Conservation (phyloP, 2,329 filamentous ascomycete species). For the Colletotrichum sp. region DNA sequence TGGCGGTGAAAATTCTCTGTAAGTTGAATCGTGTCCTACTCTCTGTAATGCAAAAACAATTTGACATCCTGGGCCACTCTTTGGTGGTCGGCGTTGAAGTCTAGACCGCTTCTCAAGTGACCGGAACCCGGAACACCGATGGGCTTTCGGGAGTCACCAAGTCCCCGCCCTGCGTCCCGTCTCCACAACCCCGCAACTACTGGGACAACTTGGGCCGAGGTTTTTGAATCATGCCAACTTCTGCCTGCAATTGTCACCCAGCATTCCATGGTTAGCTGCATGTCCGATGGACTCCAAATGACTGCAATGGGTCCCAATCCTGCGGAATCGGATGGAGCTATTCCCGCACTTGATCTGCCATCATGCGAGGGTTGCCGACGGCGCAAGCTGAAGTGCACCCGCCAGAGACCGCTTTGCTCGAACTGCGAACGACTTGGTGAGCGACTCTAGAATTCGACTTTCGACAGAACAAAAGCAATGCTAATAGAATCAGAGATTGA, state of each 20-base stretch:
- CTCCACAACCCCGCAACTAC: background rate
- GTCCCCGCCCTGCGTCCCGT: background rate
- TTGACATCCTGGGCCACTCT: background rate
- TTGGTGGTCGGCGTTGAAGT: background rate
- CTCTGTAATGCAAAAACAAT: background rate
- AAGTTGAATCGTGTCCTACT: background rate
- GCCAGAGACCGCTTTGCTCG: background rate
- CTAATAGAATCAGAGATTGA: background rate
- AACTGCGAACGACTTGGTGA: background rate
- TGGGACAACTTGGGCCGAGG: background rate
- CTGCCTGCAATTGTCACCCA: background rate
- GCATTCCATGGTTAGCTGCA: background rate
- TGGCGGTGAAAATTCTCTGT: background rate
- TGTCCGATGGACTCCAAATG: background rate
- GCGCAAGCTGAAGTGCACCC: background rate
- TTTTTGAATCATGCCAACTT: background rate
- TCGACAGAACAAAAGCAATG: background rate
- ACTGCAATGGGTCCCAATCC: background rate
- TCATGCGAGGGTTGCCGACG: background rate
- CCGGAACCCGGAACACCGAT: background rate
- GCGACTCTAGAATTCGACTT: accelerated
- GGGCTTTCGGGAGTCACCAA: background rate
- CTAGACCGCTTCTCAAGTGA: background rate
- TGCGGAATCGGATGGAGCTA: background rate
- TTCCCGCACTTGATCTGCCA: background rate